Percentiles rank a stretch among this genome's conserved stretches.
Conservation (phyloP, 257 asterid genomes). For the Ilex aquifolium region DNA sequence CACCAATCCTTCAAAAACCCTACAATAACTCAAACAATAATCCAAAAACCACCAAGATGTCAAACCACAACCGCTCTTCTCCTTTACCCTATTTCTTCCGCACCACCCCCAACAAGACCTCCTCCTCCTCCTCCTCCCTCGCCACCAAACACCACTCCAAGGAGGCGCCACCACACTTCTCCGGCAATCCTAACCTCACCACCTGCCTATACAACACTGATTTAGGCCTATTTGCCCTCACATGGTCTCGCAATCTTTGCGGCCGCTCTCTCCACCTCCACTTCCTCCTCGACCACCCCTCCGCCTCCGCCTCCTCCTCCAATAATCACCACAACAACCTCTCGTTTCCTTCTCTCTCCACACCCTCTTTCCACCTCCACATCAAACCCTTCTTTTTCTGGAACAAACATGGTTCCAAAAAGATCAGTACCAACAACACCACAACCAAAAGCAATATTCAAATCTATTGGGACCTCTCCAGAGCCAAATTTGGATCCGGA, state of each 20-base stretch:
- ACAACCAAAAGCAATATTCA: slow-evolving; percentile 7
- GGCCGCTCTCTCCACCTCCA: slow-evolving; percentile 50
- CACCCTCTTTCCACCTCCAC: slow-evolving; percentile 32
- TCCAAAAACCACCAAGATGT: slow-evolving; percentile 6
- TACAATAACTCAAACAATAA: neutral
- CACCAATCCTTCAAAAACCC: slow-evolving; percentile 6
- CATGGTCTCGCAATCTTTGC: slow-evolving; percentile 48
- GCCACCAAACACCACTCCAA: slow-evolving; percentile 5
- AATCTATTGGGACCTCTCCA: slow-evolving; percentile 46
- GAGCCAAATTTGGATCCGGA: slow-evolving; percentile 46
- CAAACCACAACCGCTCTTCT: slow-evolving; percentile 23
- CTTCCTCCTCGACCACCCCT: slow-evolving; percentile 23
- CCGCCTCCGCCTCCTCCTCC: neutral
- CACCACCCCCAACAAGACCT: slow-evolving; percentile 3
- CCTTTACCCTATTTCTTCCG: slow-evolving; percentile 40
- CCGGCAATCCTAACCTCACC: slow-evolving; percentile 34
- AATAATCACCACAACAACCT: neutral
- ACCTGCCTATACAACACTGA: slow-evolving; percentile 48
- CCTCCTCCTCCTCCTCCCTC: neutral
- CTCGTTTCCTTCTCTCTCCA: slow-evolving; percentile 7
- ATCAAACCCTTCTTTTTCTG: slow-evolving; percentile 39
- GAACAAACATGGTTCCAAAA: slow-evolving; percentile 40
- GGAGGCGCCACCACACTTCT: slow-evolving; percentile 16
- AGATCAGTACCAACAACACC: slow-evolving; percentile 12
- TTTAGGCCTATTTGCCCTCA: slow-evolving; percentile 43